Conservation (phyloP, 2,329 filamentous ascomycete species). For the Pyricularia pennisetigena region DNA sequence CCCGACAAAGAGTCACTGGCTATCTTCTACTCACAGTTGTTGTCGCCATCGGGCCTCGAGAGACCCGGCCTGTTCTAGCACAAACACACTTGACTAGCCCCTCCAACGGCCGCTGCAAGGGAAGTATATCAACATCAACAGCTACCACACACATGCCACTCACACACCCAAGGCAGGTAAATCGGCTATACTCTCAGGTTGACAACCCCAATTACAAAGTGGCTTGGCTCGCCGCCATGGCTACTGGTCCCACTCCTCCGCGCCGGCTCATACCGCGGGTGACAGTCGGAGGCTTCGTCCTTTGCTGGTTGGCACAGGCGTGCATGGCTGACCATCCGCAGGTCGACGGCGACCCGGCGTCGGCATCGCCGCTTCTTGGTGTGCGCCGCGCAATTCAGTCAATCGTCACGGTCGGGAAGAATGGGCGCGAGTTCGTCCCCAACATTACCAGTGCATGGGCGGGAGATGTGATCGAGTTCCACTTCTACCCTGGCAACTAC, state of each 20-base stretch:
- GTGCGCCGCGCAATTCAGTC: neutral
- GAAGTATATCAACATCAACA: neutral
- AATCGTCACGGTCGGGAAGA: slow-evolving; percentile 28
- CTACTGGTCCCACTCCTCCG: neutral
- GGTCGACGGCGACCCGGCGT: neutral
- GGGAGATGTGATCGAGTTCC: slow-evolving; percentile 41
- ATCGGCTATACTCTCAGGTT: neutral
- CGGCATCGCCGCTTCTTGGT: neutral
- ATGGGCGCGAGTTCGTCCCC: slow-evolving; percentile 31
- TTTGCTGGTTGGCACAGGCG: neutral
- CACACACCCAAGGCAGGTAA: neutral
- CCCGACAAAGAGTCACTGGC: neutral
- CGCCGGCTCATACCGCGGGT: neutral
- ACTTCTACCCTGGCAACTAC: slow-evolving; percentile 40
- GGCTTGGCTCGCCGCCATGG: neutral
- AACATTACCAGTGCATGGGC: slow-evolving; percentile 28
- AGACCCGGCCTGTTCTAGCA: neutral
- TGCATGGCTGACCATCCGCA: neutral
- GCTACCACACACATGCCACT: neutral
- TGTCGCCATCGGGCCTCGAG: neutral
- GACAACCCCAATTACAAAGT: neutral
- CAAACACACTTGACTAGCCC: neutral
- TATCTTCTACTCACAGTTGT: neutral
- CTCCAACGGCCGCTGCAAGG: neutral
- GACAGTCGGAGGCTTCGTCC: neutral